Evolutionary conservation across 345 rosid species (phyloP).

Genomic region (Hevea brasiliensis): DNA sequence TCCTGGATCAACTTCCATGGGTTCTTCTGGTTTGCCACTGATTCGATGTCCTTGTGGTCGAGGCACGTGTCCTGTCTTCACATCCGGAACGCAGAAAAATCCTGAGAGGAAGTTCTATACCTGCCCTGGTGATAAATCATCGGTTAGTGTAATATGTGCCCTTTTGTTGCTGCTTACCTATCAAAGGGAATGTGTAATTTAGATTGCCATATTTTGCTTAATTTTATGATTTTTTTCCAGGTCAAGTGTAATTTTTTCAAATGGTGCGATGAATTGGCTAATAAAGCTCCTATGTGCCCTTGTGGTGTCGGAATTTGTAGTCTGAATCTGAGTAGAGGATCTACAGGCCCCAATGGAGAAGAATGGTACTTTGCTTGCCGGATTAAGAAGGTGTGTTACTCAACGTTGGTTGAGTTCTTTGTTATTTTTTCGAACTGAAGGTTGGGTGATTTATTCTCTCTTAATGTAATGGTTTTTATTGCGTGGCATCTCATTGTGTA

Average conservation of each 20-base stretch:
- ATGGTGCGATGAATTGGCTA: constrained; percentile 15
- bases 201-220: not conserved
- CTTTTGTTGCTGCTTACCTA: not conserved
- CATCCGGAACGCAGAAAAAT: not conserved
- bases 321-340: not conserved
- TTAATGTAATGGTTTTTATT: too few relatives aligned
- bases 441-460: too few relatives aligned
- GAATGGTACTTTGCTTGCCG: constrained; percentile 30
- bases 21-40: not conserved
- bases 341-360: constrained; percentile 10
- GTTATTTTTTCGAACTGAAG: not conserved
- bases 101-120: constrained; percentile 18
- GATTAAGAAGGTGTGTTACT: constrained; percentile 19
- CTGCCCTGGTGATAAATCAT: constrained; percentile 9
- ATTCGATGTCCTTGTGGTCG: constrained; percentile 19
- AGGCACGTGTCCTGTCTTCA: constrained; percentile 6
- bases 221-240: not conserved
- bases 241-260: not conserved
- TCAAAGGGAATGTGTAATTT: too few relatives aligned
- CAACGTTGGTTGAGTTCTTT: not conserved
- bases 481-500: too few relatives aligned
- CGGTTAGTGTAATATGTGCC: not conserved
- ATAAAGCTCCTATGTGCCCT: constrained; percentile 16
- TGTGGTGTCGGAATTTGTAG: constrained; percentile 28
- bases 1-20: not conserved